Base-by-base conservation (phyloP, 1,284 basidiomycete species). In the Sphaerobolus stellatus region DNA sequence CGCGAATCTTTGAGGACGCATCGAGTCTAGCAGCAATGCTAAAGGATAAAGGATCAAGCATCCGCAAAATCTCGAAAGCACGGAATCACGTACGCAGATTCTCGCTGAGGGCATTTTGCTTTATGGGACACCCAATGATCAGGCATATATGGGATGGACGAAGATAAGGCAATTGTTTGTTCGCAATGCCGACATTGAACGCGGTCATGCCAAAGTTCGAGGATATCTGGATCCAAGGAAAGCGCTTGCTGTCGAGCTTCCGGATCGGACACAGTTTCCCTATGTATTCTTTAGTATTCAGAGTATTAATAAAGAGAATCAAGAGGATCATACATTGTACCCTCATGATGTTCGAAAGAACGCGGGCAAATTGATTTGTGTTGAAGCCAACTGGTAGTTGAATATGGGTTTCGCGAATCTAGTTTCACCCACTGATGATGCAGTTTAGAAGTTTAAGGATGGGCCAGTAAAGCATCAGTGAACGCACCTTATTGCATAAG, bases 401-500 rank as follows among this genome's bases (percentile, higher is more conserved):
- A 54, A 44, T 48, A 54, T 25, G 46, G 46, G 33, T 46, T 54
- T 6, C 46, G 47, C 16, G 33, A 28, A 40, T 20, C 40, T n/a
- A 54, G 36, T 29, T 54, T 54, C 3, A 54, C 47, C 47, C 52
- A 54, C 52, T 54, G 18, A 11, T 8, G 9, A 34, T 29, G 1
- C 24, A 48, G 22, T 2, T 6, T 5, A 2, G 11, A 18, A 40
- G 33, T 41, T 34, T 3, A 6, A 14, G 8, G 11, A 22, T 40
- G 9, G 4, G 24, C 3, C 3, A 41, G 25, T 24, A 16, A 11
- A 25, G 29, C 29, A 41, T 7, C 8, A 16, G 28, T 27, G 7
- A 13, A 41, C 41, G 11, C 18, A 48, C 52, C 55, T 76, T 77
- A 33, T 76, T 68, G 64, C 84, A 88, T 18, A 76, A 70, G 22